phyloP scores from a whole-genome alignment of 208 protist genomes.

The Jaenimonas drosophilae region DNA sequence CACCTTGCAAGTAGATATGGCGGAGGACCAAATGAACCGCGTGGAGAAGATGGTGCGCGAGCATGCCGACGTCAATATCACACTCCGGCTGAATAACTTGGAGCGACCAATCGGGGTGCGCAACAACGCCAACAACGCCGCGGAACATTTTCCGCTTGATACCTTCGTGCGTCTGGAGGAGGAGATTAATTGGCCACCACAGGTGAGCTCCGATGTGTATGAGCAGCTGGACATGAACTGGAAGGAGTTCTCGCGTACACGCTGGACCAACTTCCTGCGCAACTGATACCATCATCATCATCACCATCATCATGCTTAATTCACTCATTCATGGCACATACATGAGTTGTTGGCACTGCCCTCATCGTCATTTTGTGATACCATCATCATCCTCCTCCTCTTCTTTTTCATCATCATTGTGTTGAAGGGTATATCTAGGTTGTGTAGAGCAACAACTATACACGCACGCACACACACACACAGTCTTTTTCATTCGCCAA shows the following conservation, averaged over 20 bases:
- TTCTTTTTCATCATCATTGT: no score
- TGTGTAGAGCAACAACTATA: background rate
- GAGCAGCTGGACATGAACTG: slow-evolving; percentile 89
- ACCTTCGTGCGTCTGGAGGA: slow-evolving; percentile 79
- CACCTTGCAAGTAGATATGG: slow-evolving; percentile 75
- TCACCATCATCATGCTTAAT: no score
- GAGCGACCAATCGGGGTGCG: slow-evolving; percentile 60
- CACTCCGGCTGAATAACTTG: slow-evolving; percentile 59
- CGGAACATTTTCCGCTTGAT: slow-evolving; percentile 71
- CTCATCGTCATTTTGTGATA: no score
- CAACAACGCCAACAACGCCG: slow-evolving; percentile 33
- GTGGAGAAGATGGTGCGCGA: slow-evolving; percentile 73
- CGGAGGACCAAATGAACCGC: slow-evolving; percentile 71
- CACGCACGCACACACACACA: slow-evolving; percentile 7
- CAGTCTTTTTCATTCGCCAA: slow-evolving; percentile 8
- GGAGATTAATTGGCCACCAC: slow-evolving; percentile 87
- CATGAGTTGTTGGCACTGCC: no score
- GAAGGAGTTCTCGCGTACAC: slow-evolving; percentile 88
- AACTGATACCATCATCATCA: slow-evolving; percentile 32
- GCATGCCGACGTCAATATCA: slow-evolving; percentile 75
- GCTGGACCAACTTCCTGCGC: slow-evolving; percentile 83
- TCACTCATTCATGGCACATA: no score
- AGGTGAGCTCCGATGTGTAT: slow-evolving; percentile 77
- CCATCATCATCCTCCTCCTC: no score
- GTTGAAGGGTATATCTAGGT: background rate